Base-by-base conservation (phyloP, 1,139 yeast genomes). In the Casaregolazyma suthepensis region DNA sequence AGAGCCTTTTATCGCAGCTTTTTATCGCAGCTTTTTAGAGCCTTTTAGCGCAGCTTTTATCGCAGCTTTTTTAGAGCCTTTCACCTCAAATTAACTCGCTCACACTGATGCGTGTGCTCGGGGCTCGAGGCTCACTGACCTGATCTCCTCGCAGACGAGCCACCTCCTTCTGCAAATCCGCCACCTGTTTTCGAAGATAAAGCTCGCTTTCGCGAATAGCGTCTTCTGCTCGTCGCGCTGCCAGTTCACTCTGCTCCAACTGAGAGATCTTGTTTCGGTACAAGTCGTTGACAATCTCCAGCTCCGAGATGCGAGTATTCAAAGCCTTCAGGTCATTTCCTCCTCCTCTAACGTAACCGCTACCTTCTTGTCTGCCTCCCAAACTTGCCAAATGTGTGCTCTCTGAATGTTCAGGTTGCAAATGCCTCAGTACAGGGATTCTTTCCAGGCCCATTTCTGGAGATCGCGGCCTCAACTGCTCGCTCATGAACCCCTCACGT, bases 241-340 rank as follows among this genome's bases (percentile, higher is more conserved):
- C 60, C 51, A 75, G 76, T 63, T 86, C 93, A 73, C 79, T 73
- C 26, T 81, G 81, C 68, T 90, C 96, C 58, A 91, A 75, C 66
- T 90, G 96, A 69, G 79, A 75, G 44, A 90, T 87, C 61, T 96
- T 78, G 15, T 90, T 81, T 60, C 87, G 78, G 70, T 88, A 87
- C 57, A 90, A 73, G 66, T 90, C 96, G 63, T 89, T 90, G 29
- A 90, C 95, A 50, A 90, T 75, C 69, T 91, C 97, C 56, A 91
- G 76, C 67, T 91, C 97, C 18, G 87, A 81, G 29, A 64, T 61
- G 37, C 67, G 51, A 1, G 66, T 63, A 43, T 61, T 56, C 38
- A 65, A 55, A 13, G 54, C 50, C 53, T 57, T 61, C 37, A 52
- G 13, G 22, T 42, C 48, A 46, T 26, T 15, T 48, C 31, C 37